Base-by-base conservation (phyloP, 2,329 filamentous ascomycete genomes). In the Pezicula rhizophila region DNA sequence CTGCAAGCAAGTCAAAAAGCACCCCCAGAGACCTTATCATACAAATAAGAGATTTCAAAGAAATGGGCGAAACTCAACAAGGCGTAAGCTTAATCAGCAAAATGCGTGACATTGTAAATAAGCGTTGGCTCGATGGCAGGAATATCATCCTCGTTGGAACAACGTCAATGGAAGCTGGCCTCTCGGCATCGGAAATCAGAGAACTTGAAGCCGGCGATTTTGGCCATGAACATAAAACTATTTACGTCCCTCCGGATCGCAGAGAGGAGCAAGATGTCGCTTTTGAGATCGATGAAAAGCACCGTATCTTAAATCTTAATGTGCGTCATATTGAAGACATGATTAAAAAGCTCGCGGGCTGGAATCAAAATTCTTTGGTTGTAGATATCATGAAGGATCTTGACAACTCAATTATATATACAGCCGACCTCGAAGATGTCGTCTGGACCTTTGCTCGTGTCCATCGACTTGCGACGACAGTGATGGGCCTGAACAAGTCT, bases 121-220 rank as follows among this genome's bases (percentile, higher is more conserved):
- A 79, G 51, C 77, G 84, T 50, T 86, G 91, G 73, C 75, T 77
- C 47, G 75, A 80, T 35, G 90, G 90, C 4, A 78, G 83, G 56
- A 79, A 79, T 51, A 77, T 96, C 45, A 77, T 91, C 48, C 76
- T 96, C 15, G 69, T 97, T 28, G 93, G 91, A n/a, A 89, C 87
- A 5, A 85, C 85, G 8, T 76, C 82, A 20, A 75, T 74, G 1
- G 74, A 77, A 74, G 47, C 60, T 66, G 41, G 64, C 57, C 20
- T 72, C 61, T 50, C 62, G 71, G 12, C 65, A 57, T 45, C 68
- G 45, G 66, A 71, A 54, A 70, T 66, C 41, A 61, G 23, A 58
- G 26, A 67, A 59, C 38, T 77, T 71, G 52, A 72, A 68, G 57
- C 67, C 67, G 40, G 40, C 5, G 50, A 68, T 66, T 65, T 73